Base-by-base conservation (phyloP, 768 basidiomycete species). In the Mycena kentingensis region DNA sequence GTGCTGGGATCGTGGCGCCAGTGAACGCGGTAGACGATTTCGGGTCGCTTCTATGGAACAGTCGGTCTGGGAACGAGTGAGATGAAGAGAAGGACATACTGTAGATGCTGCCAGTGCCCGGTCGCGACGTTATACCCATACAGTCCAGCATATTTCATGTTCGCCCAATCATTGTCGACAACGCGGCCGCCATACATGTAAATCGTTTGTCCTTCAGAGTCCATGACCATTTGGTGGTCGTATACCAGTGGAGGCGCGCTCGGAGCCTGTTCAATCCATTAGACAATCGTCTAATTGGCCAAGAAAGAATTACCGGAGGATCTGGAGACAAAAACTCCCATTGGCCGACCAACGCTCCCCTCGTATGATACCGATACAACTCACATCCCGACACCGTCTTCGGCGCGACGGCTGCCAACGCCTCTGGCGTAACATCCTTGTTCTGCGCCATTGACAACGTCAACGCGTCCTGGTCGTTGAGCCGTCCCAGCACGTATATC, bases 221-320 rank as follows among this genome's bases (percentile, higher is more conserved):
- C 90, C 62, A 91, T 81, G 27, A 73, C 84, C 83, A 92, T 87
- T 67, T 90, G 88, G 60, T 91, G 90, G 63, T 92, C 90, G 57
- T 84, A 88, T 34, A 91, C 72, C 28, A 90, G 70, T 1, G 85
- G 83, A 1, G 90, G 90, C 13, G 42, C 42, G 27, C 39, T 32
- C 15, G 50, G 41, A 31, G 31, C 27, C 49, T 48, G 29, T 19
- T 11, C 21, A 28, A 29, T 39, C 18, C 15, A 28, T 37, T 28
- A 49, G 48, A 52, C 43, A 36, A 11, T 27, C 37, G 16, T n/a
- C 16, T 21, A 35, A 13, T 12, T n/a, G 46, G 34, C 4, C 45
- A 49, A 46, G 31, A 43, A 22, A 26, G 19, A 48, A 32, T 55
- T 61, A 89, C 89, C 53, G 77, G 77, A 13, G 87, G 87, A 54